A percentile compares a stretch with the other conserved stretches of the same genome.
phyloP scores from a whole-genome alignment of 2,329 filamentous ascomycete genomes.

The Venturia carpophila region DNA sequence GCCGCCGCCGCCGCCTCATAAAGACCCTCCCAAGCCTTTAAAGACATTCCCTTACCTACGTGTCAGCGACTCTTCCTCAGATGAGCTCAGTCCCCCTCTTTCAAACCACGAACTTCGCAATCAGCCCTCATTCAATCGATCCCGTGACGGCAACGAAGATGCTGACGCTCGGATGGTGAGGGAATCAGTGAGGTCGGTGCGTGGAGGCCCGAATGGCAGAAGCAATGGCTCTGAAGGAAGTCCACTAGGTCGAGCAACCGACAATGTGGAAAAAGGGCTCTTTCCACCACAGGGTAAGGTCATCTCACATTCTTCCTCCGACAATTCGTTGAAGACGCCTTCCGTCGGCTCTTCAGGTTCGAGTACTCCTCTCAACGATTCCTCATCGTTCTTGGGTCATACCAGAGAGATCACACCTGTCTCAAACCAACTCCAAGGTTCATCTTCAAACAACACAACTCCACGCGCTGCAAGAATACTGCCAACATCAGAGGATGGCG shows the following conservation, averaged over 20 bases:
- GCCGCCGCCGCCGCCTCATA: conserved; percentile 14
- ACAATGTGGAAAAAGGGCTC: background rate
- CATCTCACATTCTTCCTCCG: conserved; percentile 26
- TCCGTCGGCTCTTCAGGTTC: conserved; percentile 17
- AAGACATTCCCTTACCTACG: conserved; percentile 7
- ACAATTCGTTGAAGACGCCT: conserved; percentile 18
- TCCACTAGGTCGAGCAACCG: background rate
- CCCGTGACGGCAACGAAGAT: conserved; percentile 15
- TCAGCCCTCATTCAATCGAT: conserved; percentile 12
- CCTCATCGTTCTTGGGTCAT: conserved; percentile 3
- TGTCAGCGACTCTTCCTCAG: background rate
- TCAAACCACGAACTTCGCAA: background rate
- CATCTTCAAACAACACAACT: conserved; percentile 23
- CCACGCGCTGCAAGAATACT: conserved; percentile 21
- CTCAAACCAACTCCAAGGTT: conserved; percentile 19
- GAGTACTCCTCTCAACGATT: conserved; percentile 7
- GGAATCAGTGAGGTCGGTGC: conserved; percentile 16
- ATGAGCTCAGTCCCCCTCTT: background rate
- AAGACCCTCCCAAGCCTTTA: conserved; percentile 11
- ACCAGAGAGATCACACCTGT: conserved; percentile 6
- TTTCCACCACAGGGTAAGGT: conserved; percentile 20
- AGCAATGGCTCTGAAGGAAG: conserved; percentile 11
- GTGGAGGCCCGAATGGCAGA: background rate
- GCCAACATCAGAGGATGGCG: conserved; percentile 12
- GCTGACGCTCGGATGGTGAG: conserved; percentile 17